Percentiles rank a stretch among this genome's conserved stretches.
These are phyloP conservation scores for Diaporthe sp. DNA, from an alignment of 2,329 filamentous ascomycete genomes.

Conservation along the genomic window DNA sequence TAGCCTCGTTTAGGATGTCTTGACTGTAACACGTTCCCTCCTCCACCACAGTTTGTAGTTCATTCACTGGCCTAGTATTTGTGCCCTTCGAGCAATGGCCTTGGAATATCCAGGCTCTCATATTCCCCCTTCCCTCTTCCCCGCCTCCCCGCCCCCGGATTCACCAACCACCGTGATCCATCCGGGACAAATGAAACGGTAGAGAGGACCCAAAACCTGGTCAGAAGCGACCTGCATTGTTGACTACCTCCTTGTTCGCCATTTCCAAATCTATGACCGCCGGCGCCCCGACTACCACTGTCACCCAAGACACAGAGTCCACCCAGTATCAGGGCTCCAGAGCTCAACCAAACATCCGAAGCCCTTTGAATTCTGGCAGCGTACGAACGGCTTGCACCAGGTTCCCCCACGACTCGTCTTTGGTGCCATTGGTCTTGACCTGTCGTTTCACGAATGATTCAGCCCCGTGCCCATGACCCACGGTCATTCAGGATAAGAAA, in stretches of 20 bases:
- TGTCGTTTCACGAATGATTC: background rate
- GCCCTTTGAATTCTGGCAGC: background rate
- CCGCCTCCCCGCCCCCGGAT: too few species aligned
- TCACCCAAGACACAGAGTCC: background rate
- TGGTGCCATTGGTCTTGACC: background rate
- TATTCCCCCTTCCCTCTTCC: too few species aligned
- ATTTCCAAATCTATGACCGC: background rate
- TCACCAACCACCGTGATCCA: too few species aligned
- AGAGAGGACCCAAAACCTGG: background rate
- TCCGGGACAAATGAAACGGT: background rate
- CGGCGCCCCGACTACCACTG: background rate
- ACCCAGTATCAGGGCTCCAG: background rate
- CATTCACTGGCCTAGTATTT: background rate
- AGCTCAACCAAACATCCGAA: background rate
- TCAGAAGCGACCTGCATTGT: background rate
- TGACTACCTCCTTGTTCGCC: background rate
- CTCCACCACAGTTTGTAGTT: background rate
- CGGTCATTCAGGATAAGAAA: background rate
- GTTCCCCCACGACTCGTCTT: background rate
- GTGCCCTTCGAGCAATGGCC: background rate
- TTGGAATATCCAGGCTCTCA: background rate
- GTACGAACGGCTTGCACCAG: background rate
- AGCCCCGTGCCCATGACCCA: too few species aligned
- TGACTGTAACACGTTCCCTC: too few species aligned
- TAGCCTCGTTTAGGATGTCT: too few species aligned